Evolutionary conservation across 352 stramenopile genomes (phyloP).

Genomic region (Thalassiosira allenii): DNA sequence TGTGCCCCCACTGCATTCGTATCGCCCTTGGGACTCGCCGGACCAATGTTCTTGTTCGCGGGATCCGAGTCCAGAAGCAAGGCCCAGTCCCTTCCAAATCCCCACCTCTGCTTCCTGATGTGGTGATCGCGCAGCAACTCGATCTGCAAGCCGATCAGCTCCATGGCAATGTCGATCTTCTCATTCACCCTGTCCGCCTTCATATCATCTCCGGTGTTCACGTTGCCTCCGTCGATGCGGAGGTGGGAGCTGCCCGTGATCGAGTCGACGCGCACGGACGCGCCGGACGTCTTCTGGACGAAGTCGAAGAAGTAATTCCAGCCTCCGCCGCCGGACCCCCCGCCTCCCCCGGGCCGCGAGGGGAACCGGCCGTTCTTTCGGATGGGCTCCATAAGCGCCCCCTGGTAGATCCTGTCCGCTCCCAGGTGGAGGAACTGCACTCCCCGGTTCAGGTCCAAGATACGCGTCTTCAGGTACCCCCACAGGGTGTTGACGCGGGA

Average conservation of each 20-base stretch:
- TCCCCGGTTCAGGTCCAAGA: slow-evolving; percentile 69
- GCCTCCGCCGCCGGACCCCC: too few species aligned
- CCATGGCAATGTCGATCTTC: slow-evolving; percentile 70
- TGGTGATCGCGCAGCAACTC: slow-evolving; percentile 80
- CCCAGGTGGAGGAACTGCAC: slow-evolving; percentile 81
- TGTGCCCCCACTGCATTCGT: slow-evolving; percentile 12
- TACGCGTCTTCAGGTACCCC: slow-evolving; percentile 60
- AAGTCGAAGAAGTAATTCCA: slow-evolving; percentile 83
- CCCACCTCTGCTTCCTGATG: slow-evolving; percentile 78
- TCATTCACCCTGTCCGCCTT: slow-evolving; percentile 37
- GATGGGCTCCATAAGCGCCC: slow-evolving; percentile 60
- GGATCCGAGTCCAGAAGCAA: slow-evolving; percentile 57
- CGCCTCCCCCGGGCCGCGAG: too few species aligned
- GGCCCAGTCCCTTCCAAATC: slow-evolving; percentile 84
- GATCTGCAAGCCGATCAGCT: slow-evolving; percentile 82
- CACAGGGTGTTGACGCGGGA: slow-evolving; percentile 68
- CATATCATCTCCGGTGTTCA: not conserved
- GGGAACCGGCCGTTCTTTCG: slow-evolving; percentile 63
- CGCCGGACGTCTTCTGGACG: slow-evolving; percentile 66
- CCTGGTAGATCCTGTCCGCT: slow-evolving; percentile 73
- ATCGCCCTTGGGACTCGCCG: slow-evolving; percentile 8
- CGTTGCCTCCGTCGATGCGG: slow-evolving; percentile 72
- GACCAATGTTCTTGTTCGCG: slow-evolving; percentile 3
- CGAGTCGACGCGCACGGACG: slow-evolving; percentile 70
- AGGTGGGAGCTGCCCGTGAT: slow-evolving; percentile 76